A percentile compares a stretch with the other conserved stretches of the same genome.
These are phyloP conservation scores for Suillus placidus DNA, from an alignment of 768 basidiomycete species.

Conservation along the genomic window DNA sequence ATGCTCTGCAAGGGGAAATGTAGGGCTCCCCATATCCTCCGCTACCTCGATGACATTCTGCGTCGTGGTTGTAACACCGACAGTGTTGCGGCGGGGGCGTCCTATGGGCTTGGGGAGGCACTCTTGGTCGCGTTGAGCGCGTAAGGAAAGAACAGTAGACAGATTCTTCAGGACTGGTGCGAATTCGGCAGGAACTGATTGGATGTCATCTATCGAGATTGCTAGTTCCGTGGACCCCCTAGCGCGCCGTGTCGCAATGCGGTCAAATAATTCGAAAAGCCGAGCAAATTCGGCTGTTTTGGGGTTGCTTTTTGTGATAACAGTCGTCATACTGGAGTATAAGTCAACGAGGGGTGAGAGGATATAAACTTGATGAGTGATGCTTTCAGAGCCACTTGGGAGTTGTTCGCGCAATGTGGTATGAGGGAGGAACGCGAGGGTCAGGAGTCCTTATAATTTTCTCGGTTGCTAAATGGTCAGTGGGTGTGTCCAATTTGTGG, in stretches of 20 bases:
- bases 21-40: slow-evolving; percentile 33
- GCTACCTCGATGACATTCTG: slow-evolving; percentile 24
- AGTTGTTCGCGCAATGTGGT: slow-evolving; percentile 6
- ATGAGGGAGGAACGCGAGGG: not conserved
- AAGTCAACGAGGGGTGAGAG: slow-evolving; percentile 6
- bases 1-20: slow-evolving; percentile 44
- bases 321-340: slow-evolving; percentile 20
- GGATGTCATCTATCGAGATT: slow-evolving; percentile 35
- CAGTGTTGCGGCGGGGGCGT: slow-evolving; percentile 27
- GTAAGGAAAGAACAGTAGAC: slow-evolving; percentile 37
- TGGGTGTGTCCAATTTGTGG: not conserved
- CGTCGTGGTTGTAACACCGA: slow-evolving; percentile 20
- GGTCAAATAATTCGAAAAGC: slow-evolving; percentile 57
- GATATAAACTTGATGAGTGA: not conserved
- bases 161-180: slow-evolving; percentile 41
- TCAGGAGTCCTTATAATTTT: slow-evolving; percentile 22
- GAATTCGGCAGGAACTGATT: slow-evolving; percentile 31
- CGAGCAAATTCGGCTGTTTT: slow-evolving; percentile 55
- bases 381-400: not conserved
- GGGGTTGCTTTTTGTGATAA: slow-evolving; percentile 31
- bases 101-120: slow-evolving; percentile 10
- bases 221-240: slow-evolving; percentile 24
- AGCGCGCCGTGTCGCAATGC: slow-evolving; percentile 48
- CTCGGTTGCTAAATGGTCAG: not conserved
- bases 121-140: slow-evolving; percentile 32